Evolutionary conservation across 805 yeast species (phyloP).

Genomic region (Myxozyma vanderwaltii): DNA sequence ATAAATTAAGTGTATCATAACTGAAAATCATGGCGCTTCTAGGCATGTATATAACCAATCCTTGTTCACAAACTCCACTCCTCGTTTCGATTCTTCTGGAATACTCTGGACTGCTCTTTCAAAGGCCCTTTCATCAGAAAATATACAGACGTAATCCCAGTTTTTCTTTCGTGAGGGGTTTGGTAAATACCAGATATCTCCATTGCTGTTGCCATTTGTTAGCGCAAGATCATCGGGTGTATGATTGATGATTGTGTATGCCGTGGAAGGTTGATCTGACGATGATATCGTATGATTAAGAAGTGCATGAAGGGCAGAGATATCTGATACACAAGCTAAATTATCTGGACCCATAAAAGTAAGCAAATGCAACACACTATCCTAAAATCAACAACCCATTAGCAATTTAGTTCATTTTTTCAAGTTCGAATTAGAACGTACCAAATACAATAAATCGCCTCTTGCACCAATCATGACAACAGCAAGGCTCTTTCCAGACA

Average conservation of each 20-base stretch:
- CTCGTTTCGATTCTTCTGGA: background rate
- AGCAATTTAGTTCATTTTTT: background rate
- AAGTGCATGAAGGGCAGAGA: background rate
- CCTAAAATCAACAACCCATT: background rate
- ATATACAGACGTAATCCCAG: slow-evolving; percentile 19
- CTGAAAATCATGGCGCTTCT: background rate
- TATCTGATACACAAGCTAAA: slow-evolving; percentile 7
- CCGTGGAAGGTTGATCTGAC: background rate
- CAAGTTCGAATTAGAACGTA: background rate
- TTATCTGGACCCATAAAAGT: slow-evolving; percentile 22
- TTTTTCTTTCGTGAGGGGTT: background rate
- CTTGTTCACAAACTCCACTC: background rate
- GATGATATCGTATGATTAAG: background rate
- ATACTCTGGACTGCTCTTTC: background rate
- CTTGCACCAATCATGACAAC: background rate
- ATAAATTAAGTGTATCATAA: background rate
- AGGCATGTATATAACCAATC: background rate
- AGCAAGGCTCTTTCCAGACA: slow-evolving; percentile 18
- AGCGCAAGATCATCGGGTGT: background rate
- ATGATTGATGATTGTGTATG: background rate
- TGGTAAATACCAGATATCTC: background rate
- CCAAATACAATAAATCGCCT: slow-evolving; percentile 1
- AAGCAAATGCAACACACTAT: slow-evolving; percentile 10
- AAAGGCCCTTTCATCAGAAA: background rate
- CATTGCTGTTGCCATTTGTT: background rate